Evolutionary conservation across 805 yeast species (phyloP).

Genomic region (Zygotorulaspora florentina): DNA sequence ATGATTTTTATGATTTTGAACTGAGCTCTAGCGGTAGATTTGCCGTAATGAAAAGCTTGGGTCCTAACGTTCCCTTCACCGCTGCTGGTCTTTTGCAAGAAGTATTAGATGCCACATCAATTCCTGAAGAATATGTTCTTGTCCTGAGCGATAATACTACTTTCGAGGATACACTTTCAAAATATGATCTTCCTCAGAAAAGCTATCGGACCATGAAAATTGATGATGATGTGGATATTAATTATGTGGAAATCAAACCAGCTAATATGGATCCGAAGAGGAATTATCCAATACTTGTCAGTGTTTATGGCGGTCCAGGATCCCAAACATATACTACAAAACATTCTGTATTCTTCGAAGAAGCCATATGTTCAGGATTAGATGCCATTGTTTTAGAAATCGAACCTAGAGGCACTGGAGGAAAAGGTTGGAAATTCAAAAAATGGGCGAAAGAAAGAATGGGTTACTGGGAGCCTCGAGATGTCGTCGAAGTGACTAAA

Average conservation of each 20-base stretch:
- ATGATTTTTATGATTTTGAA: constrained; percentile 41
- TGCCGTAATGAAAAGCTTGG: constrained; percentile 27
- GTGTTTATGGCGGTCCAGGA: constrained; percentile 81
- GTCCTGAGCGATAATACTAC: constrained; percentile 17
- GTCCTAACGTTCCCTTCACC: constrained; percentile 24
- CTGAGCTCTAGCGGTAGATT: constrained; percentile 56
- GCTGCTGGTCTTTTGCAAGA: constrained; percentile 26
- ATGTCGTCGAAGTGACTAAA: constrained; percentile 49
- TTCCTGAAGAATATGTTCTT: constrained; percentile 6
- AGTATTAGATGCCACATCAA: constrained; percentile 9
- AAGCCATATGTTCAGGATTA: constrained; percentile 51
- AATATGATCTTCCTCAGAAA: constrained; percentile 46
- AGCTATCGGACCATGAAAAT: constrained; percentile 38
- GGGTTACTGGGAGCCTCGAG: constrained; percentile 78
- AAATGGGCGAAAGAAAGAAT: constrained; percentile 52
- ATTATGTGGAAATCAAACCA: constrained; percentile 62
- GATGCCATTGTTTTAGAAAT: constrained; percentile 60
- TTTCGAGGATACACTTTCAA: constrained; percentile 20
- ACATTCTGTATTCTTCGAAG: constrained; percentile 53
- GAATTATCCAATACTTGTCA: constrained; percentile 61
- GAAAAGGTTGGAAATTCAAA: constrained; percentile 63
- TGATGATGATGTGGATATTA: constrained; percentile 41
- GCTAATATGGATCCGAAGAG: constrained; percentile 43
- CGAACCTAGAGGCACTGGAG: constrained; percentile 84
- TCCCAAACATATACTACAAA: constrained; percentile 51